Evolutionary conservation across 2,329 filamentous ascomycete genomes (phyloP).

Genomic region (Aplosporella prunicola): DNA sequence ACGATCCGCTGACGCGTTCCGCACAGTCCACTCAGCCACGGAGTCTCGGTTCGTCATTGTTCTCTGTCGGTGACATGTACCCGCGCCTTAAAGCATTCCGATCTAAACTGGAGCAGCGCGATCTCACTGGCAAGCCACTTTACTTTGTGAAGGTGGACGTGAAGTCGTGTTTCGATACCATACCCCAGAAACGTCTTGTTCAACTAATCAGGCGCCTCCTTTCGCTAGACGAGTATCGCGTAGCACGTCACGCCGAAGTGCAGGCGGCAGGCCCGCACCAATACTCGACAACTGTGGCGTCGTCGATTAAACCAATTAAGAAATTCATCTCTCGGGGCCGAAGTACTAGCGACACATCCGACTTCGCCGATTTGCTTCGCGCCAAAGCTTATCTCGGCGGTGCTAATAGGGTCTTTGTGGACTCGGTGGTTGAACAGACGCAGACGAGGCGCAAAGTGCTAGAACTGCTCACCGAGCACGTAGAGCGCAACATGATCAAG

Average conservation of each 20-base stretch:
- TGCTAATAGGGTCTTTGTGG: conserved; percentile 65
- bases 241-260: conserved; percentile 67
- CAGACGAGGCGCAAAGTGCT: conserved; percentile 54
- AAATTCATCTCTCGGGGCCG: conserved; percentile 34
- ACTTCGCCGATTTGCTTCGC: conserved; percentile 14
- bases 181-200: conserved; percentile 70
- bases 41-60: conserved; percentile 67
- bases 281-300: conserved; percentile 14
- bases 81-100: conserved; percentile 63
- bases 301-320: conserved; percentile 22
- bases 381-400: conserved; percentile 23
- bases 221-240: conserved; percentile 55
- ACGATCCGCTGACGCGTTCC: background rate
- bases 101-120: conserved; percentile 30
- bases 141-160: conserved; percentile 95
- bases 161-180: conserved; percentile 86
- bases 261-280: conserved; percentile 36
- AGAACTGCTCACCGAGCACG: conserved; percentile 64
- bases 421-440: conserved; percentile 51
- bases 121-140: conserved; percentile 36
- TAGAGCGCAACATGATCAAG: conserved; percentile 77
- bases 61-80: conserved; percentile 75
- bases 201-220: conserved; percentile 50
- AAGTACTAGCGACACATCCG: conserved; percentile 20
- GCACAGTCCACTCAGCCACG: conserved; percentile 34